Base-by-base conservation (phyloP, 2,329 filamentous ascomycete genomes). In the Exophiala oligosperma region DNA sequence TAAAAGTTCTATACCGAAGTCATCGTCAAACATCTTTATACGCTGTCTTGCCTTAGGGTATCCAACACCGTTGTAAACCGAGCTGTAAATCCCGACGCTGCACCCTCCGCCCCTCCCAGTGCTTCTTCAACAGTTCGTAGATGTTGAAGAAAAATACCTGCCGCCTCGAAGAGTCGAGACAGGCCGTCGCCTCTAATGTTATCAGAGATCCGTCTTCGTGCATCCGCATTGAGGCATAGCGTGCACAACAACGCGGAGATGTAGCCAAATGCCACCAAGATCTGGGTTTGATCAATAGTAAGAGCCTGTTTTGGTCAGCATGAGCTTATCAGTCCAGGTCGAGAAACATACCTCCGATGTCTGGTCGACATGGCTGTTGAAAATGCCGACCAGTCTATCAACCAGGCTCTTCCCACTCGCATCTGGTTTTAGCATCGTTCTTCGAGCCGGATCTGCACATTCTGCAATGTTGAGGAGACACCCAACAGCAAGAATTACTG, bases 391-490 rank as follows among this genome's bases (percentile, higher is more conserved):
- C 37, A 95, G 78, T 50, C 74, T 74, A 49, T 85, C 80, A 37
- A 92, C 73, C 6, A 84, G 77, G 68, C 71, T 74, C 57, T 69
- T 68, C 40, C 63, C 73, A 54, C 69, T 72, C 56, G 48, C 58
- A 73, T 68, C 54, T 62, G 72, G 64, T 60, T 70, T 60, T 69
- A 84, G 64, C 71, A 81, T 68, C 72, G 77, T 61, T 68, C 76
- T 71, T 53, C 87, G 80, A 11, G 89, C 87, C 23, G 79, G 72
- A 14, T 85, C 78, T 68, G 86, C 91, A 69, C 91, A 87, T 71
- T 96, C 92, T 7, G 90, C 84, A 54, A 97, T 83, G 68, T 97
- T 97, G 72, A 96, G 96, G 73, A 93, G 83, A 23, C 91, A 84
- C 0, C 91, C 92, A 40, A 96, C 77, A 52, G 90, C 83, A 43